Base-by-base conservation (phyloP, 768 basidiomycete species). In the Phanerochaete carnosa region DNA sequence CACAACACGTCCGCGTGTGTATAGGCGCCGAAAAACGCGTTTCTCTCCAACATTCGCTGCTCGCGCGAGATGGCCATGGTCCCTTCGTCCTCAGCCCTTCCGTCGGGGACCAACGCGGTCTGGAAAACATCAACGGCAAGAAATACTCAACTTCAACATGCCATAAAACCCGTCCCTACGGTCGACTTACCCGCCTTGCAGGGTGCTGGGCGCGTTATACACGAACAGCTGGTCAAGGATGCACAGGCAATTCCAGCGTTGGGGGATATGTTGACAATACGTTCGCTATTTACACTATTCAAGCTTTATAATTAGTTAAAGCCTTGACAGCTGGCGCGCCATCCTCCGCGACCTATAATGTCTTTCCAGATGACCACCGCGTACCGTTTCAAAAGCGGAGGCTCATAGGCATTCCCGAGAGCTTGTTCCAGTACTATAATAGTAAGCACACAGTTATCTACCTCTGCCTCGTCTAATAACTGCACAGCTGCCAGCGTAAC, bases 341-440 rank as follows among this genome's bases (percentile, higher is more conserved):
- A 57, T 87, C 86, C 26, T 90, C 90, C n/a, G 82, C 84, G n/a
- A 82, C 85, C 9, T 92, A 93, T 71, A 91, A 83, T 64, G 76
- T 90, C 58, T 90, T 85, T 70, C 84, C 89, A 2, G 88, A 92
- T 61, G 90, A 92, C 69, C 83, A 82, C 62, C 83, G 88, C 64
- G 86, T 90, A 4, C 90, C 90, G 1, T 92, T 88, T 69, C 90
- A 91, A 74, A 92, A 91, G 71, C 77, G 85, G 68, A 84, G 83
- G 64, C 84, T 90, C 57, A 77, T 90, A 64, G 81, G 83, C n/a
- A 89, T 92, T 23, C 90, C 90, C 16, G 90, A 92, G 59, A 82
- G 82, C 6, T 76, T 92, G 56, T 92, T 90, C 58, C 85, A 91
- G 67, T 88, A 88, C 69, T 92, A 88, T 71, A 86, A 87, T 65